Evolutionary conservation across 2,329 filamentous ascomycete species (phyloP), one percentile per base, ranked within the genome.

Genomic region (Amauroascus niger): DNA sequence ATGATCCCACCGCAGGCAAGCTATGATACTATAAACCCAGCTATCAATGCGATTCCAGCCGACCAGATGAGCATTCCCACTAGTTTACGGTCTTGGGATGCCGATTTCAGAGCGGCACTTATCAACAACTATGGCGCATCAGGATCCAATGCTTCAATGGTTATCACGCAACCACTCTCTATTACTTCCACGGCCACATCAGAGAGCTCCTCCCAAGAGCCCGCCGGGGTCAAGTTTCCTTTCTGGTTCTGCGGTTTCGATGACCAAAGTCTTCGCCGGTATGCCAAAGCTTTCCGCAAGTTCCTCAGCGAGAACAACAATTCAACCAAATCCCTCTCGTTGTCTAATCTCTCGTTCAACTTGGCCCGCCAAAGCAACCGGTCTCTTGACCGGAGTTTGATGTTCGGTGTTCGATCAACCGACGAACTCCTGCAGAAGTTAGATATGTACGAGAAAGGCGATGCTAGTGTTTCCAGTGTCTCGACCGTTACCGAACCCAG

Each of bases 81-180:
- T 9, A 43, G 16, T 3, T 18, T 54, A 20, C 28, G 32, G 16
- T n/a, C 18, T 26, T 54, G 52, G 52, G 37, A 54, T 24, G 24
- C 43, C n/a, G 44, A 41, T 8, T 54, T 54, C 22, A 44, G 20
- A 22, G 52, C 22, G 7, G 46, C 58, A 0, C 46, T 63, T 9
- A 62, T 67, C 16, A 67, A 64, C 30, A 54, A 54, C 28, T 54
- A 54, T 39, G 65, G 65, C 2, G 65, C 65, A 2, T 59, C 61
- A 2, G 65, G 65, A 3, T 62, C 58, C 7, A 61, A 65, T 55
- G 58, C 61, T 7, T 55, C 61, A 3, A 30, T 71, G 63, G 65
- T 55, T 26, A 37, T 55, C 24, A 51, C 46, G 22, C 47, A 55
- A 40, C 22, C 40, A 32, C 53, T 37, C 2, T 20, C 9, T 28